phyloP scores from a whole-genome alignment of 495 filamentous ascomycete genomes.

The Penicillium salamii region DNA sequence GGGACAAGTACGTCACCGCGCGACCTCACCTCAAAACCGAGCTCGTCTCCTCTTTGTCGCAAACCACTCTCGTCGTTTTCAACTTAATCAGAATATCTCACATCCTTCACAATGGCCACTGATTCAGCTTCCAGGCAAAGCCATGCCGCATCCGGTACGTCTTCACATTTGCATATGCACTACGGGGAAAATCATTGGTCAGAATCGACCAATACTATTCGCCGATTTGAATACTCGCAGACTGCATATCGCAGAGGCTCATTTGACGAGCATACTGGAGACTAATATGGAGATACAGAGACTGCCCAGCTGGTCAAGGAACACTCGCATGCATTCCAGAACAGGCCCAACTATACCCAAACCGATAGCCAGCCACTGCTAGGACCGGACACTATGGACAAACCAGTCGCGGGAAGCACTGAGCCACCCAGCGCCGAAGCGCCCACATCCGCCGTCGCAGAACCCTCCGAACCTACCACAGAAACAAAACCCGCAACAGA shows the following conservation, averaged over 20 bases:
- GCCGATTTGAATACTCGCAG: neutral
- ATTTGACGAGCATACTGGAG: neutral
- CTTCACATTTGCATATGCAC: neutral
- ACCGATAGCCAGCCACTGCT: conserved; percentile 12
- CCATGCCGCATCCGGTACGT: conserved; percentile 24
- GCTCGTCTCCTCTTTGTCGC: conserved; percentile 19
- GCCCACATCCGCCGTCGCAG: neutral
- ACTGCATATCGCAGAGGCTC: neutral
- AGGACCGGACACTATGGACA: conserved; percentile 11
- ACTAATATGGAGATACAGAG: conserved; percentile 19
- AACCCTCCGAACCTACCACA: neutral
- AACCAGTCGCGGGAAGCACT: neutral
- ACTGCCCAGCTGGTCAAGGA: conserved; percentile 10
- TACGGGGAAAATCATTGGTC: neutral
- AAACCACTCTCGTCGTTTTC: neutral
- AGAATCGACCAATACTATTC: neutral
- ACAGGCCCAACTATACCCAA: conserved; percentile 13
- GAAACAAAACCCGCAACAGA: neutral
- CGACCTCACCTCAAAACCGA: conserved; percentile 35
- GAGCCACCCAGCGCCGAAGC: neutral
- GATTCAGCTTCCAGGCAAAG: conserved; percentile 12
- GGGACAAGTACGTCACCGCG: conserved; percentile 42
- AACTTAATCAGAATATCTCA: conserved; percentile 15
- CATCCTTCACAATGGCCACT: conserved; percentile 32
- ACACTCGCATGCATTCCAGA: conserved; percentile 16